These are phyloP conservation scores for Chalaropsis ovoidea DNA, from an alignment of 2,329 filamentous ascomycete genomes.

Conservation along the genomic window DNA sequence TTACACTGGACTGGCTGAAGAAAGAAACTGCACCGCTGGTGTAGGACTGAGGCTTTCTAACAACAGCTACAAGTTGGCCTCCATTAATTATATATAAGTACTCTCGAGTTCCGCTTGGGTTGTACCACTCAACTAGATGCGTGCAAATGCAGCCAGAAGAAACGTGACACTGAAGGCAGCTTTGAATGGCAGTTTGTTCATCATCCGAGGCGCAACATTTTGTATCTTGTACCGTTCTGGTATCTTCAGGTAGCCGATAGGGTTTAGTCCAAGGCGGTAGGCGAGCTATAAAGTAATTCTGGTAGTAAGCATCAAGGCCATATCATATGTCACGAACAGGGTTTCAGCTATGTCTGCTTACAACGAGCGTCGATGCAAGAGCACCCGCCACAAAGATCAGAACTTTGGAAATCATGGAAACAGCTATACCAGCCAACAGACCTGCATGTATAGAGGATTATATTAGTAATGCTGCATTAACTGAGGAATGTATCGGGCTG, in stretches of 20 bases:
- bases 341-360: constrained; percentile 32
- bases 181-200: constrained; percentile 51
- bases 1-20: constrained; percentile 70
- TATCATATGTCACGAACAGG: neutral
- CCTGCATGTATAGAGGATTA: constrained; percentile 36
- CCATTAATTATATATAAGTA: neutral
- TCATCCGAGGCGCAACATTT: constrained; percentile 18
- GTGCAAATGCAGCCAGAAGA: constrained; percentile 47
- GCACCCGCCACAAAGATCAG: constrained; percentile 58
- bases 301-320: neutral
- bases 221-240: constrained; percentile 23
- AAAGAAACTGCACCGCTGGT: constrained; percentile 55
- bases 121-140: constrained; percentile 35
- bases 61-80: too few species aligned
- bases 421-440: constrained; percentile 51
- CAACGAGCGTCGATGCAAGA: constrained; percentile 53
- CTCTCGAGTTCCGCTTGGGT: neutral
- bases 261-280: constrained; percentile 37
- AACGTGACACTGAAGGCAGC: constrained; percentile 63
- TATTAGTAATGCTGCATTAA: neutral
- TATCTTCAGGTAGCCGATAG: constrained; percentile 32
- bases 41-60: neutral
- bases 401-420: constrained; percentile 61
- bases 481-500: neutral
- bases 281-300: constrained; percentile 33